Evolutionary conservation across 2,329 filamentous ascomycete species (phyloP), one percentile per base, ranked within the genome.

Genomic region (Trichoderma pleuroti): DNA sequence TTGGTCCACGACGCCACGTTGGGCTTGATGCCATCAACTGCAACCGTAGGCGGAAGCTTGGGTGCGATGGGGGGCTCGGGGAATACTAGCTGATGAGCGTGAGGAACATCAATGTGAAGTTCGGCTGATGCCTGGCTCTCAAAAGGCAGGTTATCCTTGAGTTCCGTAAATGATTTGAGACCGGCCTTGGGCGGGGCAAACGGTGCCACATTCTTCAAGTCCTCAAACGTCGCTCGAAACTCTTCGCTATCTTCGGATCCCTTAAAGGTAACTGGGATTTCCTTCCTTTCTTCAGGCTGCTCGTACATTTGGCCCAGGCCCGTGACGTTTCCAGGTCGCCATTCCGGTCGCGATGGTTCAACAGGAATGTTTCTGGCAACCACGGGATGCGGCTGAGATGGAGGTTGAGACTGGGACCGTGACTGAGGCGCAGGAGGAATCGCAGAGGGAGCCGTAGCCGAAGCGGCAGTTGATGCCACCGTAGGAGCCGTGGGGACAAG

Each of bases 301-400:
- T 70, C 52, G 26, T 73, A 71, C 18, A 75, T 72, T 11, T 71
- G 71, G 11, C 76, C 77, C 6, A 74, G 65, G 1, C 72, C 72
- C 4, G 78, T 76, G 4, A 82, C 78, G 69, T 87, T 80, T 4
- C 87, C 87, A 3, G 86, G 82, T 59, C 87, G 82, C 88, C 88
- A 90, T 71, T 90, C 87, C 5, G 86, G 85, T 52, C 87, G 82
- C 3, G 86, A 85, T 0, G 88, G 88, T 74, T 90, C 88, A 14
- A 89, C 85, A 1, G 84, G 83, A 46, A 90, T 88, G 46, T 85
- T 87, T 34, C 88, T 84, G 24, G 83, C 83, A 39, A 52, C 75
- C 21, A 24, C 26, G n/a, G 61, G 39, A 68, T 72, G 77, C 30
- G 66, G 72, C 28, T 73, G 46, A 60, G 73, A 7, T 11, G 70